These are phyloP conservation scores for Aspergillus cavernicola DNA, from an alignment of 495 filamentous ascomycete species.

Conservation along the genomic window DNA sequence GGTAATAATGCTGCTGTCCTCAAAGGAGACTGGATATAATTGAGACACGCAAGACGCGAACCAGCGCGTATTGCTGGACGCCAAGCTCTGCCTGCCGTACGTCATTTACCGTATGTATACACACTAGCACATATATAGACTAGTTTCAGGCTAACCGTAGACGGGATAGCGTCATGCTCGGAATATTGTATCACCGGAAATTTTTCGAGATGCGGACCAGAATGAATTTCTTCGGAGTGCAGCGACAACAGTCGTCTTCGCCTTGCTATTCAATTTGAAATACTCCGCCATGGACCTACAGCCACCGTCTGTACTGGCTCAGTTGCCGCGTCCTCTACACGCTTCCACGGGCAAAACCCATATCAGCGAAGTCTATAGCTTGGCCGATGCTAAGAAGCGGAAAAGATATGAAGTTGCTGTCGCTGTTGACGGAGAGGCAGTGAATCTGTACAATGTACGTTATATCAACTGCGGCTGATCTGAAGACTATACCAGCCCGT, in stretches of 20 bases:
- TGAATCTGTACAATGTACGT: conserved; percentile 89
- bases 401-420: conserved; percentile 84
- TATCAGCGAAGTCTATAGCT: conserved; percentile 67
- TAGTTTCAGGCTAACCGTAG: not conserved
- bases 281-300: conserved; percentile 46
- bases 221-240: conserved; percentile 20
- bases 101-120: conserved; percentile 12
- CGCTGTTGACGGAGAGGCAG: conserved; percentile 83
- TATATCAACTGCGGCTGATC: not conserved
- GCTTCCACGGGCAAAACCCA: conserved; percentile 55
- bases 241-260: conserved; percentile 20
- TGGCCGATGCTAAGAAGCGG: conserved; percentile 70
- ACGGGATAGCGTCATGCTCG: conserved; percentile 10
- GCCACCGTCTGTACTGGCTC: conserved; percentile 54
- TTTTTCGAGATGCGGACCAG: conserved; percentile 40
- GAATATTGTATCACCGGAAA: conserved; percentile 37
- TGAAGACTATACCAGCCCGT: not conserved
- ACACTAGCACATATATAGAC: conserved; percentile 4
- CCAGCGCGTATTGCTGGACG: conserved; percentile 15
- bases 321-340: conserved; percentile 63
- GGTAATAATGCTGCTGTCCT: not conserved
- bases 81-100: conserved; percentile 2
- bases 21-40: not conserved
- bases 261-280: too few relatives aligned
- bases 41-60: conserved; percentile 17